These are phyloP conservation scores for Monilinia polystroma DNA, from an alignment of 2,329 filamentous ascomycete genomes.

Conservation along the genomic window DNA sequence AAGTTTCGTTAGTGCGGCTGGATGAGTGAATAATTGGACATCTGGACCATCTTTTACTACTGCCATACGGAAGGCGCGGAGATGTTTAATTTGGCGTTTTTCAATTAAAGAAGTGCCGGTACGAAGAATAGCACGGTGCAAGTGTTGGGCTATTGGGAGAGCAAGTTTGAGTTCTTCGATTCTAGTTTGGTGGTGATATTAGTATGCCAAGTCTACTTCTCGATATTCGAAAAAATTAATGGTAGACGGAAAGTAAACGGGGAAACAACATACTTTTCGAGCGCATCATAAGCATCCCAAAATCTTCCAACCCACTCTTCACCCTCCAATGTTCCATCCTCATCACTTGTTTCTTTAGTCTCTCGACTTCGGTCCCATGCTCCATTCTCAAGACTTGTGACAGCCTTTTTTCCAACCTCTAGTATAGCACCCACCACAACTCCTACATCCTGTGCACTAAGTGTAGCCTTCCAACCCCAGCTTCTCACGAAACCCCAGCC, in stretches of 20 bases:
- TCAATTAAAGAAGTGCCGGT: conserved; percentile 88
- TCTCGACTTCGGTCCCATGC: conserved; percentile 42
- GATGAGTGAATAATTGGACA: conserved; percentile 86
- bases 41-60: conserved; percentile 95
- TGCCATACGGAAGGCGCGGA: conserved; percentile 90
- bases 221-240: no score
- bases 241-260: neutral
- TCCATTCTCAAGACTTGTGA: conserved; percentile 34
- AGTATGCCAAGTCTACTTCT: conserved; percentile 41
- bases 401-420: conserved; percentile 70
- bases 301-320: conserved; percentile 67
- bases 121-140: conserved; percentile 89
- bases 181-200: conserved; percentile 49
- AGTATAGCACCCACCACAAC: conserved; percentile 88
- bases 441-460: conserved; percentile 92
- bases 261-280: conserved; percentile 56
- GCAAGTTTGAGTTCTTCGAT: conserved; percentile 74
- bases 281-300: conserved; percentile 70
- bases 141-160: conserved; percentile 79
- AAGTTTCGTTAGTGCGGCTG: conserved; percentile 87
- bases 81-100: conserved; percentile 89
- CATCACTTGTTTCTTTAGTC: conserved; percentile 48
- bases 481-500: conserved; percentile 96
- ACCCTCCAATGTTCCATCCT: conserved; percentile 48
- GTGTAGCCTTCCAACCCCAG: conserved; percentile 95